A percentile compares a stretch with the other conserved stretches of the same genome.
These are phyloP conservation scores for Lentinula detonsa DNA, from an alignment of 768 basidiomycete species.

Conservation along the genomic window DNA sequence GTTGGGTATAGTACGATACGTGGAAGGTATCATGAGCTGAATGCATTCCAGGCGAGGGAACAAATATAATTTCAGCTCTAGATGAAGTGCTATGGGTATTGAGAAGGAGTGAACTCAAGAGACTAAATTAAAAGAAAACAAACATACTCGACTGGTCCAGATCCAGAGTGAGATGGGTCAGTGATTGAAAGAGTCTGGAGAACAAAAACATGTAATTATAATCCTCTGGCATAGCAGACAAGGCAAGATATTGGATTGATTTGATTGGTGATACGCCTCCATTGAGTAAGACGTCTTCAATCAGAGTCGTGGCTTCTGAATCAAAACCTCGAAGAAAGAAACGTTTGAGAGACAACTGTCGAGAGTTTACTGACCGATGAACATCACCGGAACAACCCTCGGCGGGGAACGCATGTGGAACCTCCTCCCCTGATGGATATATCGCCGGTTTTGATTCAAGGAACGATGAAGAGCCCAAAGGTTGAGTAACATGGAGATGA, in stretches of 20 bases:
- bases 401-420: background rate
- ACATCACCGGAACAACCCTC: too few species aligned
- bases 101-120: too few species aligned
- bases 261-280: background rate
- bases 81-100: background rate
- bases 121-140: background rate
- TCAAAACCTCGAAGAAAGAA: background rate
- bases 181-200: background rate
- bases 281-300: background rate
- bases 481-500: too few species aligned
- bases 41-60: too few species aligned
- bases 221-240: background rate
- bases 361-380: background rate
- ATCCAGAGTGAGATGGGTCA: slow-evolving; percentile 1
- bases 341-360: background rate
- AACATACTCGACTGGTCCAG: background rate
- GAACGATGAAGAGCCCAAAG: background rate
- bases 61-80: background rate
- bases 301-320: background rate
- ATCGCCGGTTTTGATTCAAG: background rate
- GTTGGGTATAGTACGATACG: too few species aligned
- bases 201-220: background rate
- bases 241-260: background rate
- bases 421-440: background rate
- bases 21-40: too few species aligned